A percentile compares a stretch with the other conserved stretches of the same genome.
phyloP scores from a whole-genome alignment of 202 grass and related monocot species.

The Panicum hallii region DNA sequence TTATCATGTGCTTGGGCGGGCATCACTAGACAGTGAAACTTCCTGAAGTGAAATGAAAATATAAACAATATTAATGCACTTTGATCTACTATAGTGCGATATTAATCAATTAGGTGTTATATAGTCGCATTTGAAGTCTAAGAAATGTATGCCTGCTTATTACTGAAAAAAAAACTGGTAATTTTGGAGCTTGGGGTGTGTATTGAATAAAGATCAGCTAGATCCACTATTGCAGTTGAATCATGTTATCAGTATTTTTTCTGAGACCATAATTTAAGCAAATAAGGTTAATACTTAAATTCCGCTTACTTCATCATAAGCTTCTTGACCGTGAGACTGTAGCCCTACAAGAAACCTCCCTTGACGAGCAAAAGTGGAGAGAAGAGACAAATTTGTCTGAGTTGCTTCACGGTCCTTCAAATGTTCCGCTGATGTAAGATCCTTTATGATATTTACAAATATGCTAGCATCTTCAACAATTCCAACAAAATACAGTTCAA shows the following conservation, averaged over 20 bases:
- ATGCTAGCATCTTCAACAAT: slow-evolving; percentile 85
- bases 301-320: slow-evolving; percentile 79
- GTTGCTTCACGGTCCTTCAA: slow-evolving; percentile 95
- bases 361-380: slow-evolving; percentile 90
- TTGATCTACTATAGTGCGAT: not conserved
- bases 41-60: slow-evolving; percentile 27
- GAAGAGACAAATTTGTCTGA: slow-evolving; percentile 98
- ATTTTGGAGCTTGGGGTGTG: not conserved
- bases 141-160: slow-evolving; percentile 28
- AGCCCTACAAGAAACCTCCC: slow-evolving; percentile 81
- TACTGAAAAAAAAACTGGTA: slow-evolving; percentile 4
- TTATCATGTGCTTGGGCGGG: slow-evolving; percentile 4
- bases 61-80: not conserved
- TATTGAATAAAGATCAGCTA: slow-evolving; percentile 28
- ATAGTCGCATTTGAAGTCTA: slow-evolving; percentile 8
- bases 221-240: slow-evolving; percentile 12
- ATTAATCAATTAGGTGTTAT: slow-evolving; percentile 23
- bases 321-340: slow-evolving; percentile 64
- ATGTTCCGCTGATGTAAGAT: slow-evolving; percentile 82
- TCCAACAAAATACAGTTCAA: slow-evolving; percentile 98
- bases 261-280: slow-evolving; percentile 18
- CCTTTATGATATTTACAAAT: slow-evolving; percentile 95
- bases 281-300: slow-evolving; percentile 37
- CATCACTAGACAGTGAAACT: slow-evolving; percentile 6
- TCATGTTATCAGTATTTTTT: not conserved